phyloP scores from a whole-genome alignment of 768 basidiomycete genomes.

The Tylopilus felleus region DNA sequence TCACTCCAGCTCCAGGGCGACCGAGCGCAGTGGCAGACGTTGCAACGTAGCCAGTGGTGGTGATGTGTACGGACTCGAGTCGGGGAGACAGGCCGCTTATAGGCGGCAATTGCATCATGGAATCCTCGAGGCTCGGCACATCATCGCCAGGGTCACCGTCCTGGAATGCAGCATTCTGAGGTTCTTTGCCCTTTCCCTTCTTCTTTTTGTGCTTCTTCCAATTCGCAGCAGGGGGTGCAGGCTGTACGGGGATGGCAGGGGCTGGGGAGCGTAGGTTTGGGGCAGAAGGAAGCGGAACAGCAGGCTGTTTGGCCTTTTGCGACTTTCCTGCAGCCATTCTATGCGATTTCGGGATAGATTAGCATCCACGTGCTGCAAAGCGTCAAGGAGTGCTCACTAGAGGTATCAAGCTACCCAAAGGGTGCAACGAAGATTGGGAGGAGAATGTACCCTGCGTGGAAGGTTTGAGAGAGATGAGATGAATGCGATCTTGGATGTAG shows the following conservation, averaged over 20 bases:
- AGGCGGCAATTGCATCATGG: constrained; percentile 15
- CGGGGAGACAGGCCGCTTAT: constrained; percentile 42
- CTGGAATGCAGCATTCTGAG: constrained; percentile 3
- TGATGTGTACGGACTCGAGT: constrained; percentile 46
- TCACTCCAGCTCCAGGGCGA: constrained; percentile 30
- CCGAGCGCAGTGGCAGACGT: constrained; percentile 34
- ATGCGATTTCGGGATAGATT: constrained; percentile 15
- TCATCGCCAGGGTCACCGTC: constrained; percentile 23
- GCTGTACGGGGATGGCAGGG: constrained; percentile 8
- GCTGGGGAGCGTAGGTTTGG: constrained; percentile 7
- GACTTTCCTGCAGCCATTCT: constrained; percentile 31
- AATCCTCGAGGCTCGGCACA: constrained; percentile 24
- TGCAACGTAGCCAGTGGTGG: constrained; percentile 44
- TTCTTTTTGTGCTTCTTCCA: constrained; percentile 47
- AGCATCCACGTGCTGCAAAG: constrained; percentile 3
- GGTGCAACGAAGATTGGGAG: not conserved
- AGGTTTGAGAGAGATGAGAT: not conserved
- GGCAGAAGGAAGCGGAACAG: constrained; percentile 1
- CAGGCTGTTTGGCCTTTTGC: constrained; percentile 25
- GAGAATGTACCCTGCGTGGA: not conserved
- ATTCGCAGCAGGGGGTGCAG: constrained; percentile 4
- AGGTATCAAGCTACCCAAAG: constrained; percentile 5
- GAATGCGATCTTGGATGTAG: constrained; percentile 15
- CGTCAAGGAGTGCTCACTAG: constrained; percentile 13
- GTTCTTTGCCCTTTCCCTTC: constrained; percentile 39